Evolutionary conservation across 441 rosid species (phyloP).

Genomic region (Populus hybrid): DNA sequence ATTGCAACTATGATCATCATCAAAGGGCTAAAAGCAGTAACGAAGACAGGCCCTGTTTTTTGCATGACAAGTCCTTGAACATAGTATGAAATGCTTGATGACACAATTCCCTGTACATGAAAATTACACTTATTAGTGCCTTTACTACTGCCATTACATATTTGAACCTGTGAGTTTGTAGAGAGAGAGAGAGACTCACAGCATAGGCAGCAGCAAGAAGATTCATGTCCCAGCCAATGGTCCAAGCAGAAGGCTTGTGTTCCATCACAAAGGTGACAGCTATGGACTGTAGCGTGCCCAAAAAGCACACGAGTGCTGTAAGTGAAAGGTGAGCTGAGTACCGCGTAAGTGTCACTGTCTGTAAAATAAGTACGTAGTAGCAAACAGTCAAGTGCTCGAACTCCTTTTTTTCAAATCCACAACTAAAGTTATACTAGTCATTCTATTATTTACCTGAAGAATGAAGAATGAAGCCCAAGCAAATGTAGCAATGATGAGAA

Average conservation of each 20-base stretch:
- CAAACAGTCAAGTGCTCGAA: background rate
- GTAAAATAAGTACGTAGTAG: background rate
- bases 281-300: slow-evolving; percentile 67
- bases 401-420: background rate
- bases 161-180: background rate
- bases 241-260: slow-evolving; percentile 50
- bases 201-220: too few relatives aligned
- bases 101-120: slow-evolving; percentile 59
- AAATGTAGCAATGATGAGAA: slow-evolving; percentile 66
- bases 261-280: slow-evolving; percentile 66
- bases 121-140: background rate
- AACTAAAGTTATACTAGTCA: background rate
- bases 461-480: slow-evolving; percentile 77
- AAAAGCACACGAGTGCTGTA: slow-evolving; percentile 56
- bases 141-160: background rate
- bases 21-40: slow-evolving; percentile 76
- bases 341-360: slow-evolving; percentile 59
- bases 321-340: slow-evolving; percentile 75
- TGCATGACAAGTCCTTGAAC: slow-evolving; percentile 75
- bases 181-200: too few relatives aligned
- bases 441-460: slow-evolving; percentile 46
- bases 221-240: slow-evolving; percentile 55
- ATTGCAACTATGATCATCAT: slow-evolving; percentile 71
- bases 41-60: slow-evolving; percentile 73
- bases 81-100: slow-evolving; percentile 77